Percentiles rank a stretch among this genome's conserved stretches.
Conservation (phyloP, 192 early-diverging fungal genomes). For the Oehlia diaphana region DNA sequence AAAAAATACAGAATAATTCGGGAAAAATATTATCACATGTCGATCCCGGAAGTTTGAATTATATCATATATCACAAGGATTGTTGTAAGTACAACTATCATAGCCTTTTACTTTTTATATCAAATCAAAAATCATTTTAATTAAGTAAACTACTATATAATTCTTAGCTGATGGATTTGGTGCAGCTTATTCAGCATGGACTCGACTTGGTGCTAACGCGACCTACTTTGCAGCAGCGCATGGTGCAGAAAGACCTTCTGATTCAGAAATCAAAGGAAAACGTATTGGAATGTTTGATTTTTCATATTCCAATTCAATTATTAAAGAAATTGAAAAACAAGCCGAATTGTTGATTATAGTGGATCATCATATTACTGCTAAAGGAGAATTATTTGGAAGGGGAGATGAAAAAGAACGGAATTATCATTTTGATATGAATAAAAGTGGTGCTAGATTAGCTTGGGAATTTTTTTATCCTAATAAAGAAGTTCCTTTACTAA, state of each 20-base stretch:
- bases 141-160: too few relatives aligned
- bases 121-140: not conserved
- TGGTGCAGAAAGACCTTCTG: not conserved
- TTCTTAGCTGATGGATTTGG: constrained; percentile 10
- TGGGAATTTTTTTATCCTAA: constrained; percentile 23
- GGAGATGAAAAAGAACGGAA: constrained; percentile 1
- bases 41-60: constrained; percentile 15
- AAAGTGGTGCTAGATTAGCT: constrained; percentile 22
- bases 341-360: not conserved
- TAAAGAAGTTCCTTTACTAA: constrained; percentile 4
- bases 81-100: not conserved
- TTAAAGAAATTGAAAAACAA: constrained; percentile 14
- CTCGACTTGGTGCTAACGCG: not conserved
- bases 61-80: constrained; percentile 9
- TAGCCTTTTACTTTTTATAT: not conserved
- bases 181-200: constrained; percentile 9
- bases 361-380: constrained; percentile 10
- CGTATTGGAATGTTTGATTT: constrained; percentile 7
- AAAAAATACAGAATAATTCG: not conserved
- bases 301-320: not conserved
- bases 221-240: constrained; percentile 9
- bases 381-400: not conserved
- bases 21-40: constrained; percentile 2
- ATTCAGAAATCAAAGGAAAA: constrained; percentile 1
- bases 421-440: constrained; percentile 15